Conservation (phyloP, 2,329 filamentous ascomycete genomes). For the Penicillium sp. region DNA sequence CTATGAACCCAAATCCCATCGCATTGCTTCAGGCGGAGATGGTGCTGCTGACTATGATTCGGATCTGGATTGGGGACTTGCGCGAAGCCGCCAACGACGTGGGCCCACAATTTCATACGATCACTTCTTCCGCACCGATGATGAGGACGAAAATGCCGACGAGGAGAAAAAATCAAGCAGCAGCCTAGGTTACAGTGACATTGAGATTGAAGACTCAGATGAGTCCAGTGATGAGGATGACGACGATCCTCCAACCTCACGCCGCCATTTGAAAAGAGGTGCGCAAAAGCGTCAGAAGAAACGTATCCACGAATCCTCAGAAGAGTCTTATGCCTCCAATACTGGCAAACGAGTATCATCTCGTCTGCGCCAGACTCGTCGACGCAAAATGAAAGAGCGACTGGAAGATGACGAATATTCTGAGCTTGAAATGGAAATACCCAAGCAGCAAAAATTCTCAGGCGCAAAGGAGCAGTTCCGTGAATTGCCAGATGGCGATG, state of each 20-base stretch:
- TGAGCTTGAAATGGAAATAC: constrained; percentile 50
- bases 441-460: constrained; percentile 40
- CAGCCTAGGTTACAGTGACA: too few relatives aligned
- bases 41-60: constrained; percentile 8
- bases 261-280: not conserved
- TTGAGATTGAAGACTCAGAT: not conserved
- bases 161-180: not conserved
- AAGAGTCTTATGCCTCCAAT: constrained; percentile 13
- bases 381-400: constrained; percentile 48
- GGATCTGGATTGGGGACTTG: not conserved
- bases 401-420: constrained; percentile 35
- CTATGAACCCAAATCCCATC: not conserved
- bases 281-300: not conserved
- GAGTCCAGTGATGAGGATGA: constrained; percentile 1
- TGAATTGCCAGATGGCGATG: constrained; percentile 57
- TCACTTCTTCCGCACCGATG: not conserved
- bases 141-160: not conserved
- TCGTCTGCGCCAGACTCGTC: constrained; percentile 27
- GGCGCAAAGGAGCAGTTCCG: constrained; percentile 74
- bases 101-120: not conserved
- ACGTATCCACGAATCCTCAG: not conserved
- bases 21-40: constrained; percentile 6
- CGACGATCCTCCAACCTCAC: not conserved
- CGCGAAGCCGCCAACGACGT: not conserved
- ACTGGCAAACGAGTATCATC: constrained; percentile 32